A percentile compares a stretch with the other conserved stretches of the same genome.
phyloP scores from a whole-genome alignment of 2,329 filamentous ascomycete species.

The Fusarium pseudograminearum region DNA sequence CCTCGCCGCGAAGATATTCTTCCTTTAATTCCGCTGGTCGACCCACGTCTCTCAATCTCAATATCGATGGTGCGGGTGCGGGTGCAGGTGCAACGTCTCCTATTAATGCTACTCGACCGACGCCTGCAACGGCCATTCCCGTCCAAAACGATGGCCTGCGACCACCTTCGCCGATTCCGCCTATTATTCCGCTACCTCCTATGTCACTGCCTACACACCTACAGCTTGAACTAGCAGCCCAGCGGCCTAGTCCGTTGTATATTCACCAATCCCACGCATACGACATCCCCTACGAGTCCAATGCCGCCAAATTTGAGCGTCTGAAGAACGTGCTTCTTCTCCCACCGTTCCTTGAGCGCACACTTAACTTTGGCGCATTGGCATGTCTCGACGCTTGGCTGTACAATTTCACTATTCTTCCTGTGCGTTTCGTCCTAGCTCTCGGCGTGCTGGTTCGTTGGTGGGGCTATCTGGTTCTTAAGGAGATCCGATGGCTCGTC shows the following conservation, averaged over 20 bases:
- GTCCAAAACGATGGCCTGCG: slow-evolving; percentile 47
- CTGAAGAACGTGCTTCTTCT: slow-evolving; percentile 89
- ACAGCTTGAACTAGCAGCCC: slow-evolving; percentile 72
- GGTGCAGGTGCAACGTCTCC: slow-evolving; percentile 38
- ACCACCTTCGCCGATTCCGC: slow-evolving; percentile 63
- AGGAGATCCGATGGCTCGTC: slow-evolving; percentile 78
- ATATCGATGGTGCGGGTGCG: slow-evolving; percentile 45
- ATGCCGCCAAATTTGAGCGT: slow-evolving; percentile 90
- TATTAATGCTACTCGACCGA: slow-evolving; percentile 19
- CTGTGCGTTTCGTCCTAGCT: slow-evolving; percentile 87
- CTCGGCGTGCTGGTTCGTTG: slow-evolving; percentile 80
- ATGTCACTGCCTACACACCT: slow-evolving; percentile 75
- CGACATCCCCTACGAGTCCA: slow-evolving; percentile 87
- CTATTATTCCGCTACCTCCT: slow-evolving; percentile 71
- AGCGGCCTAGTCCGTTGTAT: slow-evolving; percentile 73
- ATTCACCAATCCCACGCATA: slow-evolving; percentile 69
- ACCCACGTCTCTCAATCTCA: slow-evolving; percentile 61
- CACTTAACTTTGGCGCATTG: slow-evolving; percentile 87
- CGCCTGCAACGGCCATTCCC: slow-evolving; percentile 46
- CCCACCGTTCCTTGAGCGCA: slow-evolving; percentile 83
- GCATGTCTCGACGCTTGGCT: slow-evolving; percentile 97
- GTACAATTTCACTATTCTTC: slow-evolving; percentile 95
- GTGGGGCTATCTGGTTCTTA: slow-evolving; percentile 78
- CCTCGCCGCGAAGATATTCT: slow-evolving; percentile 62
- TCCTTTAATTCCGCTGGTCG: slow-evolving; percentile 61